These are phyloP conservation scores for Phytophthora tentaculata DNA, from an alignment of 352 stramenopile genomes.

Conservation along the genomic window DNA sequence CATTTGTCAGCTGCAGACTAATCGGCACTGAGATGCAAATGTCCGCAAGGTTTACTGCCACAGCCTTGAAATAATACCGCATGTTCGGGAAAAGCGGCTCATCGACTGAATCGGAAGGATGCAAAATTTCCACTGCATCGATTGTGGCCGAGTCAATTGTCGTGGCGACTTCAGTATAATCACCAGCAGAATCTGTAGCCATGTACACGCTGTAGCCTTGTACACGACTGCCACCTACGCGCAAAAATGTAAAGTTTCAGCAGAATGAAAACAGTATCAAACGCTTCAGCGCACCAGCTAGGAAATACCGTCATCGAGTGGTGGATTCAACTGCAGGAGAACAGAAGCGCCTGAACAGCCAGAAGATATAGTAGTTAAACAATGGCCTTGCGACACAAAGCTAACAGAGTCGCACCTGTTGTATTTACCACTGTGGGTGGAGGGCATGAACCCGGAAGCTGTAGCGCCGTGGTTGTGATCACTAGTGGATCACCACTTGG, in stretches of 20 bases:
- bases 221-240: slow-evolving; percentile 53
- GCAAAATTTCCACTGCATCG: slow-evolving; percentile 43
- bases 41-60: slow-evolving; percentile 57
- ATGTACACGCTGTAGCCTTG: slow-evolving; percentile 67
- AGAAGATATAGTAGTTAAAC: slow-evolving; percentile 1
- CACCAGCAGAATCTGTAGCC: slow-evolving; percentile 32
- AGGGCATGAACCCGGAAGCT: slow-evolving; percentile 49
- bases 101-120: slow-evolving; percentile 28
- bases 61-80: slow-evolving; percentile 56
- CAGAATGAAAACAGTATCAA: background rate
- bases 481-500: slow-evolving; percentile 25
- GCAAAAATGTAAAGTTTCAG: slow-evolving; percentile 4
- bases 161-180: slow-evolving; percentile 44
- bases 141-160: slow-evolving; percentile 30
- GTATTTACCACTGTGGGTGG: slow-evolving; percentile 43
- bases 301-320: slow-evolving; percentile 46
- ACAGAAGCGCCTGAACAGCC: slow-evolving; percentile 48
- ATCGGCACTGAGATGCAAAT: slow-evolving; percentile 41
- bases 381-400: background rate
- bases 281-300: background rate
- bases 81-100: slow-evolving; percentile 39
- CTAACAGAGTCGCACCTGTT: slow-evolving; percentile 40
- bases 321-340: slow-evolving; percentile 41
- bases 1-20: slow-evolving; percentile 17
- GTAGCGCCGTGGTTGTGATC: slow-evolving; percentile 26